phyloP scores from a whole-genome alignment of 2,329 filamentous ascomycete species.

The Venturia oleaginea region DNA sequence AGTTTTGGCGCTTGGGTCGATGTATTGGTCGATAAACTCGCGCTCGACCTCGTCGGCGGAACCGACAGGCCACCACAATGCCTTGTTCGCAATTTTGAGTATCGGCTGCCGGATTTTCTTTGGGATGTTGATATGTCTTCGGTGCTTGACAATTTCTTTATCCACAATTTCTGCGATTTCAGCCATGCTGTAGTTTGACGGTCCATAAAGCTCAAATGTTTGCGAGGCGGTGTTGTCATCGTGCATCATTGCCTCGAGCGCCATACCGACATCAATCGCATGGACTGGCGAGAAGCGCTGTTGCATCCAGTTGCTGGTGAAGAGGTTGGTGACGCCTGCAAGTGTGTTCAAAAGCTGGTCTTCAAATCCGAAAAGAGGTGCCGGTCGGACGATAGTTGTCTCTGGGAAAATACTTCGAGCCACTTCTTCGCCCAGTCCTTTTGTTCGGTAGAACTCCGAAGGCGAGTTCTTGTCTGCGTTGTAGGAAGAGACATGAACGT shows the following conservation, averaged over 20 bases:
- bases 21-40: slow-evolving; percentile 86
- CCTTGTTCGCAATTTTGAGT: slow-evolving; percentile 66
- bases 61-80: slow-evolving; percentile 80
- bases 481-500: slow-evolving; percentile 93
- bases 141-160: slow-evolving; percentile 82
- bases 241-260: slow-evolving; percentile 80
- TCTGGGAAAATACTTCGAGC: slow-evolving; percentile 88
- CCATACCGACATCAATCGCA: slow-evolving; percentile 80
- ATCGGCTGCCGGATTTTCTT: slow-evolving; percentile 69
- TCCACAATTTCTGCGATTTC: slow-evolving; percentile 85
- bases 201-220: slow-evolving; percentile 91
- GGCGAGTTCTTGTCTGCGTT: slow-evolving; percentile 73
- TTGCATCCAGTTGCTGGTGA: slow-evolving; percentile 89
- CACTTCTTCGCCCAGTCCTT: slow-evolving; percentile 75
- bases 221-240: slow-evolving; percentile 85
- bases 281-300: slow-evolving; percentile 89
- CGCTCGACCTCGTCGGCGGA: slow-evolving; percentile 81
- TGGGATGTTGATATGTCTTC: slow-evolving; percentile 85
- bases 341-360: slow-evolving; percentile 84
- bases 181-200: slow-evolving; percentile 80
- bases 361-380: slow-evolving; percentile 90
- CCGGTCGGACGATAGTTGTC: slow-evolving; percentile 90
- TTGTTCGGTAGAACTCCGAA: slow-evolving; percentile 86
- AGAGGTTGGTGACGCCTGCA: slow-evolving; percentile 67
- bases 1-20: slow-evolving; percentile 87